A percentile compares a stretch with the other conserved stretches of the same genome.
phyloP scores from a whole-genome alignment of 1,139 yeast genomes.

The Kodamaea ohmeri region DNA sequence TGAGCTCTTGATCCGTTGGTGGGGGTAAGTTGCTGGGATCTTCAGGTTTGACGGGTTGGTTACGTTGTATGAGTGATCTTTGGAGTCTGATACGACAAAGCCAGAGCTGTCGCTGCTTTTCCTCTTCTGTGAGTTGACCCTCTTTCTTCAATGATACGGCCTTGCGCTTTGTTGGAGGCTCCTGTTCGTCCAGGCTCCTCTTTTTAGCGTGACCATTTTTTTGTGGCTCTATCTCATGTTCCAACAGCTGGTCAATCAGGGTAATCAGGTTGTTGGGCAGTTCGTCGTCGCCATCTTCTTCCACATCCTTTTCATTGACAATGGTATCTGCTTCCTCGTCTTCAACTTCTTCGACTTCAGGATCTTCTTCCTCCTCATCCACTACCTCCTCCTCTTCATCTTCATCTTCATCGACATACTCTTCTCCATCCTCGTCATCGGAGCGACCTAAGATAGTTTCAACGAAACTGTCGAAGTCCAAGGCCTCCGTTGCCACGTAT shows the following conservation, averaged over 20 bases:
- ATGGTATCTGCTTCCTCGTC: slow-evolving; percentile 16
- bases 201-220: not conserved
- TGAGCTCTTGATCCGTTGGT: slow-evolving; percentile 54
- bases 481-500: slow-evolving; percentile 37
- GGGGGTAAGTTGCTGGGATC: slow-evolving; percentile 35
- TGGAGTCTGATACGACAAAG: slow-evolving; percentile 47
- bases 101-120: slow-evolving; percentile 47
- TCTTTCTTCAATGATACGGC: slow-evolving; percentile 4
- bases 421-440: slow-evolving; percentile 25
- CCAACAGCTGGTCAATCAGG: slow-evolving; percentile 2
- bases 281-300: slow-evolving; percentile 9
- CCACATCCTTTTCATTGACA: slow-evolving; percentile 15
- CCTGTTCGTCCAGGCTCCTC: not conserved
- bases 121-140: slow-evolving; percentile 30
- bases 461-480: slow-evolving; percentile 41
- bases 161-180: slow-evolving; percentile 2
- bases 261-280: slow-evolving; percentile 3
- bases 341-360: slow-evolving; percentile 16
- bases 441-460: slow-evolving; percentile 26
- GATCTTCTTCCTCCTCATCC: slow-evolving; percentile 20
- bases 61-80: slow-evolving; percentile 44
- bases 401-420: slow-evolving; percentile 29
- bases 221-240: not conserved
- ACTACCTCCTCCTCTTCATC: slow-evolving; percentile 29
- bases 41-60: slow-evolving; percentile 39